These are phyloP conservation scores for Pichia eremophila DNA, from an alignment of 805 yeast genomes.

Conservation along the genomic window DNA sequence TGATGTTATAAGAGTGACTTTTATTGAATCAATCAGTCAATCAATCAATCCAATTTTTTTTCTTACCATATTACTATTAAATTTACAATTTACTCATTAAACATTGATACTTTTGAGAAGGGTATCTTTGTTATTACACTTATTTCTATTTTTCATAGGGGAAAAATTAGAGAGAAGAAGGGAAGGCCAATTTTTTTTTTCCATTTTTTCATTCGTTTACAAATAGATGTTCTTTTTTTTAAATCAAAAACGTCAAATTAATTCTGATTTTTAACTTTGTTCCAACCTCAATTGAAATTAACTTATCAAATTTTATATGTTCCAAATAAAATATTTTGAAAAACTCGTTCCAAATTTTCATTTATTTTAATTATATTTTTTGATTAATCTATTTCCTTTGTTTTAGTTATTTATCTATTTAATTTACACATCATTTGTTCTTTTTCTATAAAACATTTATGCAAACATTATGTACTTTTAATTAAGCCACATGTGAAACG, in stretches of 20 bases:
- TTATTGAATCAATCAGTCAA: neutral
- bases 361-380: neutral
- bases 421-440: too few relatives aligned
- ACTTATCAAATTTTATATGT: neutral
- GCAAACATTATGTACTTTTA: neutral
- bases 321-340: neutral
- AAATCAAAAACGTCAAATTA: neutral
- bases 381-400: neutral
- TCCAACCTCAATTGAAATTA: conserved; percentile 5
- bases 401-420: neutral
- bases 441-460: neutral
- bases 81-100: too few relatives aligned
- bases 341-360: neutral
- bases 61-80: neutral
- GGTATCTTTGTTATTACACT: neutral
- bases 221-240: neutral
- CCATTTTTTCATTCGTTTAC: neutral
- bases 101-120: conserved; percentile 5
- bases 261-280: neutral
- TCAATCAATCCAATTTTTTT: neutral
- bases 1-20: conserved; percentile 2
- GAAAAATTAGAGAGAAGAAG: conserved; percentile 8
- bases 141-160: neutral
- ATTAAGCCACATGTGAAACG: neutral
- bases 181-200: conserved; percentile 1